phyloP scores from a whole-genome alignment of 495 filamentous ascomycete genomes.

The Lasiosphaeris hirsuta region DNA sequence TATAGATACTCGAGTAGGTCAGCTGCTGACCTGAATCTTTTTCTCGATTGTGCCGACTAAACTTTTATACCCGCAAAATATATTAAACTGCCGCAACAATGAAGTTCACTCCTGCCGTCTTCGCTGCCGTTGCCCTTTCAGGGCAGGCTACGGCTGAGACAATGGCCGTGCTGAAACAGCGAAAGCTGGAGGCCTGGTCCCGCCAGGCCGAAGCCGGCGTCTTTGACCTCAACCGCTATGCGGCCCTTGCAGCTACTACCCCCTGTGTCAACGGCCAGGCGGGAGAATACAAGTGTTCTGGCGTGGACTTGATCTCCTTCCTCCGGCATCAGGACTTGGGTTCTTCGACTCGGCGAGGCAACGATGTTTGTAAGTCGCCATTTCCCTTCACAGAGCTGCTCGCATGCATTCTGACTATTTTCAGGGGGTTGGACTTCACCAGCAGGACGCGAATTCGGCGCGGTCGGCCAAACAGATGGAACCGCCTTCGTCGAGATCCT shows the following conservation, averaged over 20 bases:
- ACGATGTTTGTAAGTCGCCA: conserved; percentile 15
- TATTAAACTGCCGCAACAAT: neutral
- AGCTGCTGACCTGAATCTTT: too few species aligned
- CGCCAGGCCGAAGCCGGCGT: conserved; percentile 6
- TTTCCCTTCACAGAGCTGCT: too few species aligned
- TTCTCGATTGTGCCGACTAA: too few species aligned
- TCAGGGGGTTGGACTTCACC: conserved; percentile 41
- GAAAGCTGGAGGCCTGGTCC: conserved; percentile 10
- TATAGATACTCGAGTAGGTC: too few species aligned
- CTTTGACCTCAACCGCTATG: conserved; percentile 15
- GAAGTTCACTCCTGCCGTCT: neutral
- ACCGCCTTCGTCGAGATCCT: conserved; percentile 45
- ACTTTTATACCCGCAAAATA: too few species aligned
- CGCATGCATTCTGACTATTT: neutral
- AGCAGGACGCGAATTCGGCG: conserved; percentile 43
- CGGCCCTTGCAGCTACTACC: neutral
- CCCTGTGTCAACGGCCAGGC: conserved; percentile 19
- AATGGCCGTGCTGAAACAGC: conserved; percentile 12
- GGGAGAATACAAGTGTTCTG: conserved; percentile 20
- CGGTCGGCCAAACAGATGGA: conserved; percentile 48
- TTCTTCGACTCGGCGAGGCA: conserved; percentile 14
- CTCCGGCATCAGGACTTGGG: conserved; percentile 21
- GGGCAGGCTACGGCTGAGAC: conserved; percentile 14
- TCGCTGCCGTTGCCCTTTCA: neutral
- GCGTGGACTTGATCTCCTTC: conserved; percentile 16